Percentiles rank a stretch among this genome's conserved stretches.
Conservation (phyloP, 2,329 filamentous ascomycete genomes). For the Aspergillus pseudoglaucus region DNA sequence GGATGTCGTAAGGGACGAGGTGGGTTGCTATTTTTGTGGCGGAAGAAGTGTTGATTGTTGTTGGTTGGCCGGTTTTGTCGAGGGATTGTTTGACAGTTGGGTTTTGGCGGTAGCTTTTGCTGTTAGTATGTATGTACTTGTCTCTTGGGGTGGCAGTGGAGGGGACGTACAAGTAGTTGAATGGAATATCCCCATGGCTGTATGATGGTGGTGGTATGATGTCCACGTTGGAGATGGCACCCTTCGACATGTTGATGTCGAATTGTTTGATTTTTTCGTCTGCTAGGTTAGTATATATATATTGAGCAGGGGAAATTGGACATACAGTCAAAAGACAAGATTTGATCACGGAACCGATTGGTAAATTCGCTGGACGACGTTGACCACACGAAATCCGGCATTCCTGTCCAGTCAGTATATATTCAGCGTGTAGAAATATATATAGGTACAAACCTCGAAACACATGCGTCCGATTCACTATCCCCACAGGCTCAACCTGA, state of each 20-base stretch:
- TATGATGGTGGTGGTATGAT: constrained; percentile 76
- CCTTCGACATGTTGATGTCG: constrained; percentile 57
- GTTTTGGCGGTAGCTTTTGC: constrained; percentile 72
- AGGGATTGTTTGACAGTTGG: constrained; percentile 61
- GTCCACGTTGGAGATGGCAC: constrained; percentile 56
- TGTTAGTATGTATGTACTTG: constrained; percentile 11
- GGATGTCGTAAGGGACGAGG: constrained; percentile 56
- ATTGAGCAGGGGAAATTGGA: constrained; percentile 1
- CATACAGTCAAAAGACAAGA: constrained; percentile 65
- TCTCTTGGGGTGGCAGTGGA: not conserved
- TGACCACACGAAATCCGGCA: constrained; percentile 83
- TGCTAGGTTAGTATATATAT: constrained; percentile 17
- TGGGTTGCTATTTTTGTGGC: constrained; percentile 54
- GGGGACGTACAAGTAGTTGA: constrained; percentile 49
- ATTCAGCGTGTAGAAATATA: not conserved
- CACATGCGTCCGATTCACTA: constrained; percentile 73
- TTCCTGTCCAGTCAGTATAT: constrained; percentile 36
- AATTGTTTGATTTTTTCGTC: constrained; percentile 58
- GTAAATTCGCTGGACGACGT: constrained; percentile 64
- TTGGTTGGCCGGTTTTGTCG: constrained; percentile 53
- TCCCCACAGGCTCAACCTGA: constrained; percentile 62
- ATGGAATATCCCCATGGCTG: constrained; percentile 66
- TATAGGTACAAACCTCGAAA: constrained; percentile 57
- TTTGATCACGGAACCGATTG: constrained; percentile 61
- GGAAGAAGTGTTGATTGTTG: constrained; percentile 52